Base-by-base conservation (phyloP, 768 basidiomycete species). In the Suillus plorans region DNA sequence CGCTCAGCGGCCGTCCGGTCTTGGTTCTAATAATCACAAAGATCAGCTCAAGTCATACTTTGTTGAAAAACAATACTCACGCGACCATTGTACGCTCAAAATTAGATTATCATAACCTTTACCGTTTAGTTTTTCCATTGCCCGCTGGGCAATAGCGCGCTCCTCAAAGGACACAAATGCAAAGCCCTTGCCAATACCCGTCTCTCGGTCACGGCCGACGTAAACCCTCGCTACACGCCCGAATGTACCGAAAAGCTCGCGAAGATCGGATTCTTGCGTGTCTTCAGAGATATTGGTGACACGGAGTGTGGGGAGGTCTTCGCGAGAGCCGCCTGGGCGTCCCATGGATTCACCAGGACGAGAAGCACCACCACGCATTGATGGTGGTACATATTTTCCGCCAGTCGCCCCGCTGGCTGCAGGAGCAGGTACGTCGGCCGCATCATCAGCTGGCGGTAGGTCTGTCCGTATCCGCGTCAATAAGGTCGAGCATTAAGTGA, bases 211-310 rank as follows among this genome's bases (percentile, higher is more conserved):
- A 53, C 92, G 84, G 31, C 97, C 97, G 56, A 99, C 92, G 77
- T 95, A 98, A 60, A 98, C 95, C 61, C 97, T 81, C 41, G 88
- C 89, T 42, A 96, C 90, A 18, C 90, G 83, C 0, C 95, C 94
- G 76, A 99, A 97, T 22, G 80, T 76, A 60, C 88, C 86, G 75
- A 99, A 99, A 44, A 99, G 82, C 25, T 95, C 95, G 63, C 96
- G 89, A 31, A 99, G 80, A 78, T 99, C 97, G 72, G 88, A 89
- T 74, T 99, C 97, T 69, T 92, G 89, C 3, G 95, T 95, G 71
- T 99, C 97, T 76, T 94, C 92, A 5, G 93, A 94, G 65, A 99
- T 90, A 71, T 99, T 99, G 41, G 97, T 98, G 68, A 99, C 94
- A 37, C 97, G 94, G 20, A 99, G 85, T 0, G 97, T 99, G 3